Base-by-base conservation (phyloP, 2,329 filamentous ascomycete genomes). In the Periglandula ipomoeae region DNA sequence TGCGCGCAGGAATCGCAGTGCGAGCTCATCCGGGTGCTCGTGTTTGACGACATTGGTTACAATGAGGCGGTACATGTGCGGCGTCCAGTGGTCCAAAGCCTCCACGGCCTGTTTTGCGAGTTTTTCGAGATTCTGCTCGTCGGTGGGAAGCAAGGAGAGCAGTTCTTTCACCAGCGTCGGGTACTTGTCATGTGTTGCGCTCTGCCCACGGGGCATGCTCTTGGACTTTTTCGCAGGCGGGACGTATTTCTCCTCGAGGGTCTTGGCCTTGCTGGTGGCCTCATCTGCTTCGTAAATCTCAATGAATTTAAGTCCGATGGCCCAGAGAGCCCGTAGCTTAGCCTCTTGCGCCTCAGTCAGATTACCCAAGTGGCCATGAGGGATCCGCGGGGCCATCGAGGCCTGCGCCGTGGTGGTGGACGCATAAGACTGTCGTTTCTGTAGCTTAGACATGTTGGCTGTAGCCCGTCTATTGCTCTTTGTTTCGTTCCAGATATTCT, bases 1-100 rank as follows among this genome's bases (percentile, higher is more conserved):
- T 10, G 87, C 87, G 47, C 87, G 76, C 52, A 93, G 70, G 66
- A 91, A 93, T 34, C 87, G 80, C 47, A 93, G 70, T 10, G 89
- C 68, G 20, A 91, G 70, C 4, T 82, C 83, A 67, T 96, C 89
- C 0, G 90, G 89, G 61, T 95, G 79, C 63, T 96, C 90, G 59
- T 89, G 84, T 70, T 95, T 95, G 51, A 89, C 79, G 86, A 95
- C 91, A 56, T 71, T 78, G 89, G 89, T 95, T 61, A 95, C 85
- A 0, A 87, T 82, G 11, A 74, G 72, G 47, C 87, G 79, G 54
- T 95, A 76, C 48, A 84, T 76, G 56, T 90, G 86, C 1, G 89
- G 86, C 1, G 81, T 75, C 59, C 83, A 76, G 52, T 78, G 85
- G 43, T 84, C 81, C 6, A 95, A 68, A 0, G 87, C 86, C 34